Base-by-base conservation (phyloP, 192 early-diverging fungal species). In the Rhizoclosmatium globosum region DNA sequence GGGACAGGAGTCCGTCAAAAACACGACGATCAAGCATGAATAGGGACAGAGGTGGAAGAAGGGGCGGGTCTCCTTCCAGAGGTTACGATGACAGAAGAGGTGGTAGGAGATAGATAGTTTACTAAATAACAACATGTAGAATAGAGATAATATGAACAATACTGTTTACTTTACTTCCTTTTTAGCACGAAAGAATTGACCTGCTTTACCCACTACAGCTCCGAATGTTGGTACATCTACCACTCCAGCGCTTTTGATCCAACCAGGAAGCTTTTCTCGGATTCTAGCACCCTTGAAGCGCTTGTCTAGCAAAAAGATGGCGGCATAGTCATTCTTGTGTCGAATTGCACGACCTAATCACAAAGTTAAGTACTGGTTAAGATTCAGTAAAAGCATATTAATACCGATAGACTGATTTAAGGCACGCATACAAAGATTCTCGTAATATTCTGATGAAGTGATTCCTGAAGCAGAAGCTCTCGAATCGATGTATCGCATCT, bases 381-480 rank as follows among this genome's bases (percentile, higher is more conserved):
- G 31, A 31, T 31, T 31, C 31, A 53, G 50, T 0, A 53, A 53
- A 53, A 53, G 50, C 57, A 62, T 47, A n/a, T n/a, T n/a, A n/a
- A 62, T 47, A 90, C 89, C 89, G 67, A 95, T 95, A 2, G 91
- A 92, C 84, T 97, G 96, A 82, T 98, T 97, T 0, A 98, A 94
- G 2, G 94, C 94, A 31, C 92, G 89, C 95, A 98, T 97, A 82
- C 95, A 96, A 47, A 97, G 79, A 70, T 95, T 94, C 74, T 97
- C 94, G 71, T 95, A 96, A 71, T 94, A 93, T 44, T 95, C 95
- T 65, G 79, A 88, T 4, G 85, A 87, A 6, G 76, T 48, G 42
- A 61, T 60, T 44, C 61, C 61, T 43, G 38, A 42, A 21, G 47
- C 61, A 6, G 39, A 11, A 21, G 47, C 66, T 60, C 58, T 23